Evolutionary conservation across 1,284 basidiomycete genomes (phyloP), one percentile per base, ranked within the genome.

Genomic region (Microbotryomycetes sp.): DNA sequence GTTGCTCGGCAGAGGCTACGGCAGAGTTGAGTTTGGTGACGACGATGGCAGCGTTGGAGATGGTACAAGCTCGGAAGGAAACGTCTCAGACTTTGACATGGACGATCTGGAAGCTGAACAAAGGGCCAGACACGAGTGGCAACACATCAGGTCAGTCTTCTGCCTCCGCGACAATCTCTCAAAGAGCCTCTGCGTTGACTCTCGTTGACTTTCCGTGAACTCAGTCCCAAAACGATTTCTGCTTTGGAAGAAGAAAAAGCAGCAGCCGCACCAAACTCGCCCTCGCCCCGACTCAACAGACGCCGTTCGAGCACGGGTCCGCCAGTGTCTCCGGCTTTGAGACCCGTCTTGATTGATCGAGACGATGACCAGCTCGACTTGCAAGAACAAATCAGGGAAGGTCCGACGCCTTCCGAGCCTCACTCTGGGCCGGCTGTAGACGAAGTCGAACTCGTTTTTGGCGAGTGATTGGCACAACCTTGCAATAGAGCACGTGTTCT

Each of bases 51-150:
- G 54, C 11, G 69, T 67, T 45, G 66, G 69, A 0, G 59, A 61
- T 11, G 71, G 62, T 9, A 67, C 51, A 2, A 54, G 41, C 15
- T n/a, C 24, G 16, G 56, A 57, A 62, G 27, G 57, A 63, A 50
- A 64, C 71, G 45, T 62, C 61, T 27, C 73, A 67, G 48, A 69
- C 70, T 55, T 31, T 53, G 63, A 48, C 46, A 66, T 57, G 18
- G 59, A 55, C 18, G 66, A 62, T 7, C 31, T 60, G 21, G 57
- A 47, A 7, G 58, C 65, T 51, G 57, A 54, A 30, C 51, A 55
- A 50, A 55, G 52, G 15, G 54, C 29, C 45, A 52, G 65, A 26
- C 24, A 65, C 41, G 65, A 67, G 50, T 69, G 67, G 67, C 61
- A 69, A 50, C 58, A 62, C 31, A 69, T 69, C 50, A 65, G 59